Evolutionary conservation across 78 protist genomes (phyloP).

Genomic region (Speleostelium caveatum): DNA sequence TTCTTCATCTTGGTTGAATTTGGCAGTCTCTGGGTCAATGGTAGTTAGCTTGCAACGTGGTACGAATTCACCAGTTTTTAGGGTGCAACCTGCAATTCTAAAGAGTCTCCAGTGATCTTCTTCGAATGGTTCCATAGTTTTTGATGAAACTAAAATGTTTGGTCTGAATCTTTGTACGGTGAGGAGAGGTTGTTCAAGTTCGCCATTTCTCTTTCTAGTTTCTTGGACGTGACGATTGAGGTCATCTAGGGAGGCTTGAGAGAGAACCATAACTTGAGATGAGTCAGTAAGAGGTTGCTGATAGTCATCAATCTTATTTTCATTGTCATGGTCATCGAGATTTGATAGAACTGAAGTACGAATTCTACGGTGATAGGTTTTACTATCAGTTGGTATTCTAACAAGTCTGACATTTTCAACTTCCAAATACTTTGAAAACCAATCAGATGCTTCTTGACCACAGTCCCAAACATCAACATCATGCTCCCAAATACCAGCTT

Average conservation of each 20-base stretch:
- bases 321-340: background rate
- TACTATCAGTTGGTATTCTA: background rate
- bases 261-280: constrained; percentile 36
- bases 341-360: background rate
- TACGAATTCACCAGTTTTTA: background rate
- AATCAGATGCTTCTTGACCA: constrained; percentile 6
- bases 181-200: background rate
- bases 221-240: constrained; percentile 11
- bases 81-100: background rate
- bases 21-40: constrained; percentile 5
- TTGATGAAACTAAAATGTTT: constrained; percentile 6
- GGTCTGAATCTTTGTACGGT: constrained; percentile 29
- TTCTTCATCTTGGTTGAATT: constrained; percentile 38
- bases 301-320: background rate
- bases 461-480: constrained; percentile 22
- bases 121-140: constrained; percentile 27
- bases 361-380: constrained; percentile 10
- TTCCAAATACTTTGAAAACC: constrained; percentile 9
- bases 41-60: constrained; percentile 45
- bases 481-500: constrained; percentile 40
- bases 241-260: constrained; percentile 33
- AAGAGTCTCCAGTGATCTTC: constrained; percentile 34
- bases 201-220: constrained; percentile 1
- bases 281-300: constrained; percentile 31
- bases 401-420: constrained; percentile 1